These are phyloP conservation scores for Hepatocystis sp. DNA, from an alignment of 169 alveolate genomes.

Conservation along the genomic window DNA sequence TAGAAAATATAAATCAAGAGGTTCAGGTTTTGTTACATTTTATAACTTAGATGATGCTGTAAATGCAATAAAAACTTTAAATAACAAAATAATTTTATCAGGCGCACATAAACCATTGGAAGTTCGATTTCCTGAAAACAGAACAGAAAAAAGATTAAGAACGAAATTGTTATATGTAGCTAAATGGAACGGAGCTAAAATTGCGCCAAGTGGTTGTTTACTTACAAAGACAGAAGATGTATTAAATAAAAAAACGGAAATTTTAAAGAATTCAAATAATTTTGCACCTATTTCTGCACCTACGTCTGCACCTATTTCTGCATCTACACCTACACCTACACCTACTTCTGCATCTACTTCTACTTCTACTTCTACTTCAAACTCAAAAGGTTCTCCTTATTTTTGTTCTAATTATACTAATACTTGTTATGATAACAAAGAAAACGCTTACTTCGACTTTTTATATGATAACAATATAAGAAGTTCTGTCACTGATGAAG, in stretches of 20 bases:
- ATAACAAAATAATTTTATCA: constrained; percentile 69
- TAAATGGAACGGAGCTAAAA: constrained; percentile 74
- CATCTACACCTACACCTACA: too few species aligned
- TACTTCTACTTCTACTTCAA: too few species aligned
- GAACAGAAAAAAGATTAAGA: constrained; percentile 59
- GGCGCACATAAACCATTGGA: constrained; percentile 77
- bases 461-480: too few species aligned
- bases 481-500: too few species aligned
- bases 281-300: too few species aligned
- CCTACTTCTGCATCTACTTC: too few species aligned
- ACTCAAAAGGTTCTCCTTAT: too few species aligned
- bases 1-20: constrained; percentile 73
- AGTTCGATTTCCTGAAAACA: constrained; percentile 75
- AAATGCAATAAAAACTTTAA: constrained; percentile 64
- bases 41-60: constrained; percentile 63
- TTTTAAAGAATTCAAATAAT: constrained; percentile 40
- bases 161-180: constrained; percentile 74
- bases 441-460: too few species aligned
- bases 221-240: constrained; percentile 67
- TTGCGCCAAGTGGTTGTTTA: constrained; percentile 76
- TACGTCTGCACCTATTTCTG: too few species aligned
- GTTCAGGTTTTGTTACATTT: constrained; percentile 77
- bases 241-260: constrained; percentile 28
- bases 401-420: too few species aligned
- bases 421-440: too few species aligned